Base-by-base conservation (phyloP, 768 basidiomycete genomes). In the Pulveroboletus ravenelii region DNA sequence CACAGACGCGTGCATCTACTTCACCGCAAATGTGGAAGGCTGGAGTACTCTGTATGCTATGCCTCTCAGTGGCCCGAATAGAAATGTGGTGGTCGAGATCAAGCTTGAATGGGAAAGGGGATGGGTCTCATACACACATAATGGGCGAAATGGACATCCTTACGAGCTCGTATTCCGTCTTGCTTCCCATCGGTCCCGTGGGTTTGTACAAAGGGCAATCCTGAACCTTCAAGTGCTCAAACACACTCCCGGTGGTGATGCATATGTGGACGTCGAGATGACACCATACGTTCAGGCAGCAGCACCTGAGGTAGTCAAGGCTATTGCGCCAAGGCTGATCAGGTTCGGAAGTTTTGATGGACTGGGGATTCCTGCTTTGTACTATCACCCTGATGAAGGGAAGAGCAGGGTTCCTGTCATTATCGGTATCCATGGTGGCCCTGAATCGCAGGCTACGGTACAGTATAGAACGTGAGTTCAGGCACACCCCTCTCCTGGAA, bases 331-430 rank as follows among this genome's bases (percentile, higher is more conserved):
- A 12, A 63, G 62, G 54, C 39, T 71, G 46, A 59, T 75, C 52
- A 65, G 50, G 30, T 74, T 69, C 60, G 68, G 62, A 62, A 74
- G 73, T 49, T 74, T 74, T 25, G 74, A 74, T 52, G 72, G 62
- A 8, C 41, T 74, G 47, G 67, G 71, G 50, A 55, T 75, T 38
- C 71, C 73, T 5, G 72, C 67, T 17, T 67, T 74, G 50, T 75
- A 75, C 49, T 74, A 74, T 48, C 73, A 71, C 52, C 73, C 73
- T 1, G 55, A 51, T 4, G 51, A 57, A 23, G 54, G 64, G 9
- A 61, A 63, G 46, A 60, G 55, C 32, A 56, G 56, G 18, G 63
- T 59, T 10, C 68, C 74, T 0, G 61, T 68, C 31, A 56, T 73
- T 18, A 68, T 74, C 29, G 53, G 51, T 15, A 74, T 74, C 14